These are phyloP conservation scores for Geosmithia flava DNA, from an alignment of 2,329 filamentous ascomycete genomes.

Conservation along the genomic window DNA sequence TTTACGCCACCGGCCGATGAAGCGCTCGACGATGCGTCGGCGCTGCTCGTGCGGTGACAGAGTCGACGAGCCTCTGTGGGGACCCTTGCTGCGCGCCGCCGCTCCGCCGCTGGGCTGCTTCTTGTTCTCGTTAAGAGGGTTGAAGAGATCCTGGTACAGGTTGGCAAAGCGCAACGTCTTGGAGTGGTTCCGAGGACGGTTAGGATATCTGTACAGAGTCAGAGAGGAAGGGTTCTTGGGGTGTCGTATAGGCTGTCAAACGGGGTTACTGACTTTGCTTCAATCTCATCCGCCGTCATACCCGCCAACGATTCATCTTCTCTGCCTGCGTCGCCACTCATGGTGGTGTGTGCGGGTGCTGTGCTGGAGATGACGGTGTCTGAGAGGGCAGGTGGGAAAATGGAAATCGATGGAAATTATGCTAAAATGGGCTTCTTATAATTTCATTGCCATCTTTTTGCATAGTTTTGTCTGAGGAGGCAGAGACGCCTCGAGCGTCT, in stretches of 20 bases:
- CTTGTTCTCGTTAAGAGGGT: constrained; percentile 66
- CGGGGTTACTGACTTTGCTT: constrained; percentile 25
- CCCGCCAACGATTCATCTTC: constrained; percentile 33
- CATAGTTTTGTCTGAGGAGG: too few relatives aligned
- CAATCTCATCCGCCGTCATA: constrained; percentile 26
- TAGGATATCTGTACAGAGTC: constrained; percentile 54
- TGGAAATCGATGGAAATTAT: too few relatives aligned
- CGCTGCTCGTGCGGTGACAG: constrained; percentile 66
- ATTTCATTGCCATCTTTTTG: too few relatives aligned
- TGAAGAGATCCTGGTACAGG: constrained; percentile 67
- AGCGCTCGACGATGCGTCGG: constrained; percentile 70
- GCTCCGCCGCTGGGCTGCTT: constrained; percentile 56
- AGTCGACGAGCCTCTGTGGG: constrained; percentile 40
- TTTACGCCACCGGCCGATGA: constrained; percentile 75
- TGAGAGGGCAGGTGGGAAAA: too few relatives aligned
- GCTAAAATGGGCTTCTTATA: too few relatives aligned
- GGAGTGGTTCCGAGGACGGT: constrained; percentile 68
- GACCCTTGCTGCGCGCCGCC: constrained; percentile 43
- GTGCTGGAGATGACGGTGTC: too few relatives aligned
- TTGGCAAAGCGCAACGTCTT: constrained; percentile 74
- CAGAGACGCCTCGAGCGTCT: too few relatives aligned
- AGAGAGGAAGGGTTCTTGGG: not conserved
- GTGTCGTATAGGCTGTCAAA: too few relatives aligned
- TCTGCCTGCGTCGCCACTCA: constrained; percentile 8
- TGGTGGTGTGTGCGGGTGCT: not conserved